Evolutionary conservation across 192 early-diverging fungal species (phyloP).

Genomic region (Coemansia sp.): DNA sequence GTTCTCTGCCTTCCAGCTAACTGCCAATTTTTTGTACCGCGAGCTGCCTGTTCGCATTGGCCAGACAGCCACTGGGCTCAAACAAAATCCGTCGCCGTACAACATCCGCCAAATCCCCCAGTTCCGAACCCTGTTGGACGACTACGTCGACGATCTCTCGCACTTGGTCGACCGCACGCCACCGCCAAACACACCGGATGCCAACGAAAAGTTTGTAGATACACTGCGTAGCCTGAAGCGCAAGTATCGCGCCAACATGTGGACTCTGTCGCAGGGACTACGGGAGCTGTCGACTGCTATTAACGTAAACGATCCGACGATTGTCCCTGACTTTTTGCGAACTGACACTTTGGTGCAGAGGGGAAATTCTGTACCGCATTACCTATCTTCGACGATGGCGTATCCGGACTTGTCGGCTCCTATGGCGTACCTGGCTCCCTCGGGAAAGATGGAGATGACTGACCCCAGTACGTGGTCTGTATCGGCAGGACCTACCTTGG

Average conservation of each 20-base stretch:
- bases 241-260: conserved; percentile 37
- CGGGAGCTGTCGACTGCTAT: conserved; percentile 50
- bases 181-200: conserved; percentile 27
- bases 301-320: conserved; percentile 33
- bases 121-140: conserved; percentile 53
- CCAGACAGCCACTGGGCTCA: conserved; percentile 55
- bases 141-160: conserved; percentile 56
- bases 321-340: conserved; percentile 30
- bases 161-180: conserved; percentile 36
- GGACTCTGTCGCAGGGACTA: conserved; percentile 37
- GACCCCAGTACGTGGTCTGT: conserved; percentile 34
- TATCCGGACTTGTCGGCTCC: conserved; percentile 41
- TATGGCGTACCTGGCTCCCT: conserved; percentile 49
- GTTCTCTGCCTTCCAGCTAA: conserved; percentile 43
- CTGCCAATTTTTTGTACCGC: conserved; percentile 58
- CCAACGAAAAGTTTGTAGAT: conserved; percentile 43
- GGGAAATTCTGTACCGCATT: conserved; percentile 6
- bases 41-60: conserved; percentile 61
- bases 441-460: conserved; percentile 53
- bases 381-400: conserved; percentile 40
- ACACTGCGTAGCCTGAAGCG: conserved; percentile 39
- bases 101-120: conserved; percentile 47
- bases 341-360: background rate
- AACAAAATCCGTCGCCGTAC: conserved; percentile 46
- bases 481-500: background rate